Base-by-base conservation (phyloP, 139 green algal species). In the Chlorella sp. region DNA sequence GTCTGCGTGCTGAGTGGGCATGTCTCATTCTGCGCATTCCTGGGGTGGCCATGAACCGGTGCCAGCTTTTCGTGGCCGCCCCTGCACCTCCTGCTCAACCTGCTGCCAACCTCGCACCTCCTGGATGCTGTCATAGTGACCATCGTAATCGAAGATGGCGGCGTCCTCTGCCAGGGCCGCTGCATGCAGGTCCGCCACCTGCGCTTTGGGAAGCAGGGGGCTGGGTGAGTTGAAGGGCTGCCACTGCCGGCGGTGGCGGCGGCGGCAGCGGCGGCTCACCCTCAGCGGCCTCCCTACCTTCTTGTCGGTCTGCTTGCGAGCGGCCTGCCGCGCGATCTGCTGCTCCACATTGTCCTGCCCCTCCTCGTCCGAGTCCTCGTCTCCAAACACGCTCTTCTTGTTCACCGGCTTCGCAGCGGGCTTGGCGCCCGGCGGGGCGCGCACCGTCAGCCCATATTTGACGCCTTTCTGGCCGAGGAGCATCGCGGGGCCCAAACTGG, bases 71-170 rank as follows among this genome's bases (percentile, higher is more conserved):
- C 21, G 64, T n/a, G 64, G 64, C 7, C 64, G 64, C 64, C 64
- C 64, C 14, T 68, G 60, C 60, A 68, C 71, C 3, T 11, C 34
- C 32, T 2, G 28, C 19, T 7, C 42, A 61, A 30, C 66, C 85
- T 48, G 9, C 40, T 34, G 28, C 5, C n/a, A 19, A 81, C 14
- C 39, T 34, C 37, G 7, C 81, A 71, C 76, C n/a, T 39, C 84
- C 21, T 96, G 95, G 9, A 99, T 97, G 87, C 84, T 90, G 64
- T 99, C 98, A 82, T 97, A 99, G 28, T 96, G 94, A 39, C 76
- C 86, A 80, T 99, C 98, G 89, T 99, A 99, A 88, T 99, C 97
- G 83, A 99, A 99, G 0, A 97, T 95, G 3, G 91, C 95, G 0
- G 98, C 93, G 86, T 99, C 98, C 86, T 99, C 91, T 19, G 93